These are phyloP conservation scores for Trametes meyenii DNA, from an alignment of 768 basidiomycete genomes.

Conservation along the genomic window DNA sequence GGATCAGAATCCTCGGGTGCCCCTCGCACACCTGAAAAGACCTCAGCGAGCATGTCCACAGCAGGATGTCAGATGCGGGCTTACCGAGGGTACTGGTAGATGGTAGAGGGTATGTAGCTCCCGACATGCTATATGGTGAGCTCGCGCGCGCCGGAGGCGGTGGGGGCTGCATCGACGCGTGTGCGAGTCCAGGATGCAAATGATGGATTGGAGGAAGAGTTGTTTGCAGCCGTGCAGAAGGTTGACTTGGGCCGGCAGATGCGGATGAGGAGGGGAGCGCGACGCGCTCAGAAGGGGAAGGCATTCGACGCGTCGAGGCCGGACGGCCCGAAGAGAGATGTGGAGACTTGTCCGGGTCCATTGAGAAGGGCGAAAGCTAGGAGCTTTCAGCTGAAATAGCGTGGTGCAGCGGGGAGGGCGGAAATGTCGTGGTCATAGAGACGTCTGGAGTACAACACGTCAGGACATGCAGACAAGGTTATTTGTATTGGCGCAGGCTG, in stretches of 20 bases:
- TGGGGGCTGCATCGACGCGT: constrained; percentile 43
- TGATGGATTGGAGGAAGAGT: constrained; percentile 69
- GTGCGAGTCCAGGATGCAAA: constrained; percentile 65
- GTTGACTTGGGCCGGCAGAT: constrained; percentile 11
- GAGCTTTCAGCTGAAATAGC: constrained; percentile 20
- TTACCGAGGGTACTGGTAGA: constrained; percentile 27
- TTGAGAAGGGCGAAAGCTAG: constrained; percentile 24
- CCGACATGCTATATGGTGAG: constrained; percentile 24
- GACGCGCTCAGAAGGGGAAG: constrained; percentile 33
- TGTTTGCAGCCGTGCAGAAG: constrained; percentile 31
- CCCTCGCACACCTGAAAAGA: constrained; percentile 33
- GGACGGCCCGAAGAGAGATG: constrained; percentile 32
- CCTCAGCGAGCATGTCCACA: neutral
- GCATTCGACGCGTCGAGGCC: constrained; percentile 29
- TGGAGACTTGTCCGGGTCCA: constrained; percentile 44
- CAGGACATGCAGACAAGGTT: constrained; percentile 18
- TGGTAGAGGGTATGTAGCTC: constrained; percentile 25
- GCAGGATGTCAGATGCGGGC: neutral
- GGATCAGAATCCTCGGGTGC: constrained; percentile 56
- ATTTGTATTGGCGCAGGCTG: constrained; percentile 20
- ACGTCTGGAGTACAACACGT: constrained; percentile 22
- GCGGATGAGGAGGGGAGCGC: constrained; percentile 27
- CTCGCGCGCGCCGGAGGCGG: constrained; percentile 29
- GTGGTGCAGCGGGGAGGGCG: constrained; percentile 18
- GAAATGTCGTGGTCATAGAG: constrained; percentile 28